Evolutionary conservation across 805 yeast species (phyloP).

Genomic region (Metschnikowia baotianmanensis): DNA sequence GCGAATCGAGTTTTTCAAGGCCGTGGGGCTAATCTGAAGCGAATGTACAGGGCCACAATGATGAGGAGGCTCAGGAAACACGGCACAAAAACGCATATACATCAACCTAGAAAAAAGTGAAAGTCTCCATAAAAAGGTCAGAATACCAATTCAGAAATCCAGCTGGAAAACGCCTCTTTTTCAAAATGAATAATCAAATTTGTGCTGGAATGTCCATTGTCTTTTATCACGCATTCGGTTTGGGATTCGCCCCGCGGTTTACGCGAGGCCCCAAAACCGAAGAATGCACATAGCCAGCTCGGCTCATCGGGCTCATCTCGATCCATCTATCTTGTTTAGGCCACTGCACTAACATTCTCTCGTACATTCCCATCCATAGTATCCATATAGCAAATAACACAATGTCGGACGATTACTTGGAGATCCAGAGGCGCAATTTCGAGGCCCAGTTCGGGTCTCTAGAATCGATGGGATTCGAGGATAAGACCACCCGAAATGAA

Average conservation of each 20-base stretch:
- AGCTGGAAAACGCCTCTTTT: background rate
- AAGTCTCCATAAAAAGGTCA: too few relatives aligned
- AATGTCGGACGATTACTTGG: constrained; percentile 41
- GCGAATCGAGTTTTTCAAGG: background rate
- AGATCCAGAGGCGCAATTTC: constrained; percentile 54
- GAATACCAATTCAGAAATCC: too few relatives aligned
- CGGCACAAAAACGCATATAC: too few relatives aligned
- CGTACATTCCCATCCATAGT: background rate
- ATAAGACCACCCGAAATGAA: constrained; percentile 19
- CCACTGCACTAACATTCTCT: background rate
- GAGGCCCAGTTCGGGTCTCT: constrained; percentile 64
- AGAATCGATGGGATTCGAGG: constrained; percentile 53
- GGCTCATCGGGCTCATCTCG: constrained; percentile 9
- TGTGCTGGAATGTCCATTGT: too few relatives aligned
- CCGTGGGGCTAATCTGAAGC: background rate
- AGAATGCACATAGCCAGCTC: too few relatives aligned
- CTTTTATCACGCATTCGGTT: too few relatives aligned
- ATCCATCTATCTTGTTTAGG: background rate
- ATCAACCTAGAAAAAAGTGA: too few relatives aligned
- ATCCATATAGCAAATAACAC: background rate
- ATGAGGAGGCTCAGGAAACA: too few relatives aligned
- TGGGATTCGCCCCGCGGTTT: too few relatives aligned
- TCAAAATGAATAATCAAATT: too few relatives aligned
- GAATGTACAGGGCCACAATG: too few relatives aligned
- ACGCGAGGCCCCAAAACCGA: too few relatives aligned